Conservation (phyloP, 768 basidiomycete genomes). For the Macrolepiota fuliginosa region DNA sequence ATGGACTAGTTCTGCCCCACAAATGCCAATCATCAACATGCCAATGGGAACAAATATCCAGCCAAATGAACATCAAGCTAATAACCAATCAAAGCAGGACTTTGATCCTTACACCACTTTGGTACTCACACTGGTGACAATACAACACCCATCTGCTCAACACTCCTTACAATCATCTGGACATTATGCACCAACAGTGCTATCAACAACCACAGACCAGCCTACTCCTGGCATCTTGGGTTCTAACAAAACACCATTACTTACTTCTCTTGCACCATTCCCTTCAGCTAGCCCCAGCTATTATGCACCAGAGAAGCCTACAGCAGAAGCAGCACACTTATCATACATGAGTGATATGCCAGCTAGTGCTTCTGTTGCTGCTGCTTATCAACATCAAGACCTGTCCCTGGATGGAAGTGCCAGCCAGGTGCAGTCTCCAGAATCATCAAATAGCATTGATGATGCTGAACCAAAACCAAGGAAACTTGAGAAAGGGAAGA, state of each 20-base stretch:
- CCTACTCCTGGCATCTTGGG: too few relatives aligned
- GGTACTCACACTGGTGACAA: neutral
- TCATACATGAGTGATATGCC: neutral
- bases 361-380: neutral
- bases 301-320: neutral
- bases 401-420: neutral
- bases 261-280: neutral
- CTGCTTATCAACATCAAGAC: neutral
- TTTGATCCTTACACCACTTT: neutral
- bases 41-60: neutral
- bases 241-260: too few relatives aligned
- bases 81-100: neutral
- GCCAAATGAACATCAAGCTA: neutral
- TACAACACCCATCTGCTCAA: neutral
- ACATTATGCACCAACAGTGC: neutral
- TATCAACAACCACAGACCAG: slow-evolving; percentile 7
- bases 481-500: neutral
- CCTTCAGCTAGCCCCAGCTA: neutral
- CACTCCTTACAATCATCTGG: too few relatives aligned
- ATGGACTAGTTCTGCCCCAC: neutral
- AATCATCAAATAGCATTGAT: neutral
- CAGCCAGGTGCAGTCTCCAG: neutral
- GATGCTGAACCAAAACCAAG: neutral
- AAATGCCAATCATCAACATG: neutral
- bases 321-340: neutral